Conservation (phyloP, 179 eudicot genomes). For the Actinidia polygama region DNA sequence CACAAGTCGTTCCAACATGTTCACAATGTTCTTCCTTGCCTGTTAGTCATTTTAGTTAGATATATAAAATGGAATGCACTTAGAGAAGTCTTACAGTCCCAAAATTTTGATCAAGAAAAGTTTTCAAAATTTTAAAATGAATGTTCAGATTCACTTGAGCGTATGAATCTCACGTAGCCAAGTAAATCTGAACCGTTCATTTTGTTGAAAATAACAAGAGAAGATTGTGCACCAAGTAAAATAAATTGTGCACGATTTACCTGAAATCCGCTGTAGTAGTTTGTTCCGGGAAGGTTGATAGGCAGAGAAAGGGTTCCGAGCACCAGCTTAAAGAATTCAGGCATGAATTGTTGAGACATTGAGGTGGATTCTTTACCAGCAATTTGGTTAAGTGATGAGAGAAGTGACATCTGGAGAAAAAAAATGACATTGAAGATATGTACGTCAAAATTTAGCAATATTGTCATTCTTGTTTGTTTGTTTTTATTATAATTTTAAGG, state of each 20-base stretch:
- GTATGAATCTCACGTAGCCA: no score
- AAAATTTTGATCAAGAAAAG: no score
- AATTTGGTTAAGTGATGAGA: slow-evolving; percentile 83
- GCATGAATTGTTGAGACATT: slow-evolving; percentile 66
- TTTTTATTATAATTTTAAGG: no score
- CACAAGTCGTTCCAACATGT: slow-evolving; percentile 58
- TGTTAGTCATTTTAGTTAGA: slow-evolving; percentile 18
- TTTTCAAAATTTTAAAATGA: no score
- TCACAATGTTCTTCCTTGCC: slow-evolving; percentile 79
- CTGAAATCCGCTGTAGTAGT: slow-evolving; percentile 76
- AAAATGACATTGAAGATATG: background rate
- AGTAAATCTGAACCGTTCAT: no score
- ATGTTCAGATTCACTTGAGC: no score
- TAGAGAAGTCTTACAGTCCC: no score
- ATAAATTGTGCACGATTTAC: slow-evolving; percentile 30
- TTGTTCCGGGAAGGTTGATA: slow-evolving; percentile 86
- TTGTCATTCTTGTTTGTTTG: no score
- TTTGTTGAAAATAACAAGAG: no score
- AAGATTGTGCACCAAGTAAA: background rate
- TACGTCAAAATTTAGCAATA: no score
- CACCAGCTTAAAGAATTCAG: slow-evolving; percentile 88
- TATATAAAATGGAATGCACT: no score
- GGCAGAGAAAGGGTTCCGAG: slow-evolving; percentile 90
- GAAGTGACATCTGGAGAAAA: slow-evolving; percentile 80
- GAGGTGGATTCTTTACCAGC: slow-evolving; percentile 63